Evolutionary conservation across 2,329 filamentous ascomycete species (phyloP).

Genomic region (Aspergillus pseudoterreus): DNA sequence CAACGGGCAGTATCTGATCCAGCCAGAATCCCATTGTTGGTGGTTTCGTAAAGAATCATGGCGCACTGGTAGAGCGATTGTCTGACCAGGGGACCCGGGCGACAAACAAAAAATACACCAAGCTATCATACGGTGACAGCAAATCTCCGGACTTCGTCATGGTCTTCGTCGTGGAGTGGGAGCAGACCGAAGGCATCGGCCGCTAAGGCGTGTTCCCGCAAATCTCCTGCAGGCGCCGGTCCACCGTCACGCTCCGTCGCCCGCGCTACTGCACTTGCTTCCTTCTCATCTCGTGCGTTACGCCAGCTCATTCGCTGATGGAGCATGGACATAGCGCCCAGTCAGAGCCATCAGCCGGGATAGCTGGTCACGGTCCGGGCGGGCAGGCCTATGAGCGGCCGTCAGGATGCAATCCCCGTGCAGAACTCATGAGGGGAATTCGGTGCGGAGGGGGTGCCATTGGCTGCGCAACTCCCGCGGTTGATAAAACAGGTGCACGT

Average conservation of each 20-base stretch:
- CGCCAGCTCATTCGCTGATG: conserved; percentile 9
- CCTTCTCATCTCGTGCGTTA: conserved; percentile 7
- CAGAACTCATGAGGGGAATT: conserved; percentile 14
- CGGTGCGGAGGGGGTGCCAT: conserved; percentile 5
- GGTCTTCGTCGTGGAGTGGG: conserved; percentile 10
- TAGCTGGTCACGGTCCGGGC: not conserved
- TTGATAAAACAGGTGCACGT: conserved; percentile 10
- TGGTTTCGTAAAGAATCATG: too few species aligned
- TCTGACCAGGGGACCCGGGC: too few species aligned
- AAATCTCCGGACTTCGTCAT: conserved; percentile 9
- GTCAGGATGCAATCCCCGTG: conserved; percentile 14
- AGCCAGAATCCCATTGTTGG: too few species aligned
- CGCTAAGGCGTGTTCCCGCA: conserved; percentile 17
- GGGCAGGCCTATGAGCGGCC: not conserved
- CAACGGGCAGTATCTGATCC: too few species aligned
- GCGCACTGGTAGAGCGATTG: too few species aligned
- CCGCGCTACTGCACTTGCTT: conserved; percentile 11
- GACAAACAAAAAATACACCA: too few species aligned
- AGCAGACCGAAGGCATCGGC: conserved; percentile 10
- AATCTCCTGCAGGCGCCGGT: conserved; percentile 16
- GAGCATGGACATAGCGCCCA: conserved; percentile 12
- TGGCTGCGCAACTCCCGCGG: conserved; percentile 8
- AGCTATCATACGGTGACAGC: not conserved
- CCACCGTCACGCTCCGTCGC: conserved; percentile 16
- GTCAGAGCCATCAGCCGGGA: conserved; percentile 4